These are phyloP conservation scores for Coemansia sp. DNA, from an alignment of 192 early-diverging fungal genomes.

Conservation along the genomic window DNA sequence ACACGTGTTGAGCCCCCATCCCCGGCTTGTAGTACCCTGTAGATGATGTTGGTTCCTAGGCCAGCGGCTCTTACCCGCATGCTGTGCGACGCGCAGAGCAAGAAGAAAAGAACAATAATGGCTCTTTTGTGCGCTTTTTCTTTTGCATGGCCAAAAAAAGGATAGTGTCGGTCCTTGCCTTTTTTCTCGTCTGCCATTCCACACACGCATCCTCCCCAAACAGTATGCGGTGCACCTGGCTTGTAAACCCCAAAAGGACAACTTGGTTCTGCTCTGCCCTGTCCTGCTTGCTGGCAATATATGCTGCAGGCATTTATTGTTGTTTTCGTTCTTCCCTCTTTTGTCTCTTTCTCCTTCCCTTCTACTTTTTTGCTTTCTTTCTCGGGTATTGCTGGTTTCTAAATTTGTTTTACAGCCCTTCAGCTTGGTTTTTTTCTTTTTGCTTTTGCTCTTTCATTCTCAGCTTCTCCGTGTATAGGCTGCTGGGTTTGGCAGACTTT, in stretches of 20 bases:
- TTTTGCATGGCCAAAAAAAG: conserved; percentile 10
- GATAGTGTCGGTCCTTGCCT: background rate
- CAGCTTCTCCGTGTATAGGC: no score
- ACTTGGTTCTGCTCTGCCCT: no score
- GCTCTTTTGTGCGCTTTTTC: background rate
- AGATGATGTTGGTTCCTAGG: background rate
- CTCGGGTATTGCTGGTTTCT: conserved; percentile 2
- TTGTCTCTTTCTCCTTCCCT: background rate
- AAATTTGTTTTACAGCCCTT: background rate
- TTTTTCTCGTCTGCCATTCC: background rate
- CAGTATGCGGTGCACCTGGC: background rate
- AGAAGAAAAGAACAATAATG: background rate
- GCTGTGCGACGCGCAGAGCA: background rate
- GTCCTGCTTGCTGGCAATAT: no score
- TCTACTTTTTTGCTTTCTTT: background rate
- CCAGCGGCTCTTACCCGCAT: background rate
- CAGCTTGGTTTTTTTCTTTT: background rate
- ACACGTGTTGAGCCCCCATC: background rate
- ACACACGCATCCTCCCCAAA: background rate
- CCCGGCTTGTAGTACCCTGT: background rate
- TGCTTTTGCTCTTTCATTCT: no score
- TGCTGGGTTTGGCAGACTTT: no score
- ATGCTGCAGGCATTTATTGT: background rate
- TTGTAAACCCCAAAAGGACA: background rate
- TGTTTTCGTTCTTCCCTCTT: background rate